phyloP scores from a whole-genome alignment of 805 yeast genomes.

The Kazachstania bromeliacearum region DNA sequence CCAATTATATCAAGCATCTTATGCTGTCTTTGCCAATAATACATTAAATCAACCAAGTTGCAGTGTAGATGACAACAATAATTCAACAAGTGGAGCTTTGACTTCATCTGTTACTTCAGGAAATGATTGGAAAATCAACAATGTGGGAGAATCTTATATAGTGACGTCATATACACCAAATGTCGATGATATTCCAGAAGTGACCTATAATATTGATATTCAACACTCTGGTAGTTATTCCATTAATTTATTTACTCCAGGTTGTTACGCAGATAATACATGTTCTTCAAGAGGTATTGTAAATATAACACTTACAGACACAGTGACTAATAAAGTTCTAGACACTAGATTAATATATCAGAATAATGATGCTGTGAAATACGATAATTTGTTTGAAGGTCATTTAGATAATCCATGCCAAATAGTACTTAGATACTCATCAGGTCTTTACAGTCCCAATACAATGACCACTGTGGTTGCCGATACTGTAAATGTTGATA shows the following conservation, averaged over 20 bases:
- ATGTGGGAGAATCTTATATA: slow-evolving; percentile 25
- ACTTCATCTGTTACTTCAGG: slow-evolving; percentile 24
- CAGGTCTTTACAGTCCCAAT: slow-evolving; percentile 24
- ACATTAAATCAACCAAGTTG: slow-evolving; percentile 63
- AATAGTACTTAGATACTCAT: slow-evolving; percentile 34
- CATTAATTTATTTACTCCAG: slow-evolving; percentile 73
- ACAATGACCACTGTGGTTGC: slow-evolving; percentile 48
- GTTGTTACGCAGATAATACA: slow-evolving; percentile 60
- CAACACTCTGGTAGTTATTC: slow-evolving; percentile 66
- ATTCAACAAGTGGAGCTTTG: neutral
- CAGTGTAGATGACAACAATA: slow-evolving; percentile 11
- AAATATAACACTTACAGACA: slow-evolving; percentile 54
- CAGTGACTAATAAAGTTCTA: slow-evolving; percentile 30
- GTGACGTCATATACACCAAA: slow-evolving; percentile 28
- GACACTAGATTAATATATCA: slow-evolving; percentile 50
- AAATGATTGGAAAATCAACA: slow-evolving; percentile 24
- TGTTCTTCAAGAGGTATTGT: slow-evolving; percentile 69
- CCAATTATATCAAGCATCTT: slow-evolving; percentile 49
- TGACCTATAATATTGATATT: slow-evolving; percentile 30
- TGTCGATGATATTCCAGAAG: slow-evolving; percentile 27
- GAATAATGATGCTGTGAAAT: slow-evolving; percentile 70
- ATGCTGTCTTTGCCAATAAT: slow-evolving; percentile 65
- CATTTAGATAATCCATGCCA: slow-evolving; percentile 42
- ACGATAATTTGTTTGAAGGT: slow-evolving; percentile 70
- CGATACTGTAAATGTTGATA: slow-evolving; percentile 47